Conservation (phyloP, 129 eudicot genomes). For the Lonicera japonica region DNA sequence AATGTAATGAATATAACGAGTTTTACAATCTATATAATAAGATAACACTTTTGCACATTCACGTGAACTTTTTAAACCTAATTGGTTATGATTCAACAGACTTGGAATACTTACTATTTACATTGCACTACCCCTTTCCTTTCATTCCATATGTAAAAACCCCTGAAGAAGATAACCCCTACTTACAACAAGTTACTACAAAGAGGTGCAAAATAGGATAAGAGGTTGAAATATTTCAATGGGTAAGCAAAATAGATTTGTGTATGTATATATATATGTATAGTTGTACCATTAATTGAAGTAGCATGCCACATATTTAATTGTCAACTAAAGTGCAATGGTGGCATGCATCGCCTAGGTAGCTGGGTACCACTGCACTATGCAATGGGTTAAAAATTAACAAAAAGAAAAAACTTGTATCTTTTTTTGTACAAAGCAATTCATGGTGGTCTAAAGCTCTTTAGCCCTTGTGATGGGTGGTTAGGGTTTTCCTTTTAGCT, state of each 20-base stretch:
- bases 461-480: slow-evolving; percentile 16
- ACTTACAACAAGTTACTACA: slow-evolving; percentile 19
- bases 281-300: slow-evolving; percentile 2
- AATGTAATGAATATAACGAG: too few relatives aligned
- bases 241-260: too few relatives aligned
- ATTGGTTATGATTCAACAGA: slow-evolving; percentile 18
- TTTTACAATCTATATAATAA: too few relatives aligned
- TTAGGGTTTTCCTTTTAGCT: slow-evolving; percentile 31
- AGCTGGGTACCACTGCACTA: slow-evolving; percentile 54
- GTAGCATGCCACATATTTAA: not conserved
- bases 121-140: not conserved
- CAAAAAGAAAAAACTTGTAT: too few relatives aligned
- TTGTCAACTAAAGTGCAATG: too few relatives aligned
- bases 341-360: too few relatives aligned
- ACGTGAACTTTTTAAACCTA: slow-evolving; percentile 2
- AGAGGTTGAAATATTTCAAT: slow-evolving; percentile 3
- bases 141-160: not conserved
- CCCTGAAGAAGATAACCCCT: slow-evolving; percentile 11
- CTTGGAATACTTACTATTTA: slow-evolving; percentile 19
- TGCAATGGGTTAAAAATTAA: slow-evolving; percentile 28
- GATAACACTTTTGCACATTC: slow-evolving; percentile 1
- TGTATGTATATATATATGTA: too few relatives aligned
- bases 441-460: too few relatives aligned
- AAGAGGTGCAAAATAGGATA: slow-evolving; percentile 18
- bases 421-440: too few relatives aligned